Evolutionary conservation across 345 rosid genomes (phyloP).

Genomic region (Trapa bicornis): DNA sequence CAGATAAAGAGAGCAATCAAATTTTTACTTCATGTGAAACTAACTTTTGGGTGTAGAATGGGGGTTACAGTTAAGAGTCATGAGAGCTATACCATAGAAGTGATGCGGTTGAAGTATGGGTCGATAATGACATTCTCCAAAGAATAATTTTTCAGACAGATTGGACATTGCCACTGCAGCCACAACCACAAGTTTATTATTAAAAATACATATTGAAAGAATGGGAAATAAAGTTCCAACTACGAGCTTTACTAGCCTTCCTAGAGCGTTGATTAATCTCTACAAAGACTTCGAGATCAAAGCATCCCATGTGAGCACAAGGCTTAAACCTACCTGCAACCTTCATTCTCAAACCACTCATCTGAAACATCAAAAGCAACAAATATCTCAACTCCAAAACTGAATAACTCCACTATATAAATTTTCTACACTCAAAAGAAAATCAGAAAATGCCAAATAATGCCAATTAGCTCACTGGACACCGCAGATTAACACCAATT

Average conservation of each 20-base stretch:
- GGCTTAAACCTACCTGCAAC: conserved; percentile 94
- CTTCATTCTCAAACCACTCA: conserved; percentile 97
- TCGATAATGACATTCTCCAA: conserved; percentile 73
- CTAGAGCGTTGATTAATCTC: conserved; percentile 94
- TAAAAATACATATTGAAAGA: background rate
- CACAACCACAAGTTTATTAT: conserved; percentile 5
- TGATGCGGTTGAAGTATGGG: conserved; percentile 81
- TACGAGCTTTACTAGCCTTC: conserved; percentile 46
- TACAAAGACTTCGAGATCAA: conserved; percentile 92
- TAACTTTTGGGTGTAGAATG: background rate
- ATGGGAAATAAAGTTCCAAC: background rate
- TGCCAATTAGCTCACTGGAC: conserved; percentile 61
- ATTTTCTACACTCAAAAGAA: background rate
- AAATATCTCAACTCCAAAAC: conserved; percentile 10
- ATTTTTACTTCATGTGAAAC: background rate
- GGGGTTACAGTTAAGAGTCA: background rate
- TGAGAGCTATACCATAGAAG: conserved; percentile 47
- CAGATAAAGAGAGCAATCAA: conserved; percentile 11
- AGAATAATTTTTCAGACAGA: conserved; percentile 83
- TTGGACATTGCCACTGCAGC: conserved; percentile 97
- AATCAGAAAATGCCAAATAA: background rate
- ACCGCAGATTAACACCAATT: conserved; percentile 68
- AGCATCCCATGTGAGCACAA: conserved; percentile 93
- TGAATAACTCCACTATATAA: background rate
- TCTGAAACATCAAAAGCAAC: conserved; percentile 25